These are phyloP conservation scores for Exophiala dermatitidis DNA, from an alignment of 2,329 filamentous ascomycete genomes.

Conservation along the genomic window DNA sequence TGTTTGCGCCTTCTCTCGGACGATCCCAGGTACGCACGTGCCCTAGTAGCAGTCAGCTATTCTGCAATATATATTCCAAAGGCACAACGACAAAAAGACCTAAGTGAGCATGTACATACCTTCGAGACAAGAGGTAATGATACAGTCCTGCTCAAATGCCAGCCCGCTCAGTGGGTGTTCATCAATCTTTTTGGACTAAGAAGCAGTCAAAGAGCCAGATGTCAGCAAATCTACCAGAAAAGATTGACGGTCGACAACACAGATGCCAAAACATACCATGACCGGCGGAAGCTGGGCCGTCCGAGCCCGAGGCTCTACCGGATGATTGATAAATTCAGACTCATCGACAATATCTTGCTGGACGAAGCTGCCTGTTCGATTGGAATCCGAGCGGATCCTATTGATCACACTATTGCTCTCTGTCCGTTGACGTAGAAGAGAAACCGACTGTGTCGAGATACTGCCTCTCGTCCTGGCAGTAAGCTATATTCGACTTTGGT, in stretches of 20 bases:
- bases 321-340: constrained; percentile 60
- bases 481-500: constrained; percentile 16
- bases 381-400: constrained; percentile 65
- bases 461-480: constrained; percentile 38
- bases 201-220: constrained; percentile 6
- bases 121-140: constrained; percentile 84
- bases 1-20: constrained; percentile 44
- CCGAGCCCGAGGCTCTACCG: constrained; percentile 74
- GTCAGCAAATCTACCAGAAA: no score
- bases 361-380: constrained; percentile 34
- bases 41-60: constrained; percentile 41
- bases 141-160: constrained; percentile 86
- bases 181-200: constrained; percentile 74
- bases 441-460: constrained; percentile 38
- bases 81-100: no score
- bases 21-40: constrained; percentile 70
- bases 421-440: constrained; percentile 54
- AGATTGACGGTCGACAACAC: neutral
- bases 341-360: constrained; percentile 42
- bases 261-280: constrained; percentile 52
- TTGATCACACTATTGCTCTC: constrained; percentile 50
- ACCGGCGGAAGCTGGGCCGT: constrained; percentile 87
- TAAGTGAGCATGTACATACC: constrained; percentile 50
- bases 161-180: constrained; percentile 83
- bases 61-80: no score